A percentile compares a stretch with the other conserved stretches of the same genome.
phyloP scores from a whole-genome alignment of 2,329 filamentous ascomycete species.

The Colletotrichum coccodes region DNA sequence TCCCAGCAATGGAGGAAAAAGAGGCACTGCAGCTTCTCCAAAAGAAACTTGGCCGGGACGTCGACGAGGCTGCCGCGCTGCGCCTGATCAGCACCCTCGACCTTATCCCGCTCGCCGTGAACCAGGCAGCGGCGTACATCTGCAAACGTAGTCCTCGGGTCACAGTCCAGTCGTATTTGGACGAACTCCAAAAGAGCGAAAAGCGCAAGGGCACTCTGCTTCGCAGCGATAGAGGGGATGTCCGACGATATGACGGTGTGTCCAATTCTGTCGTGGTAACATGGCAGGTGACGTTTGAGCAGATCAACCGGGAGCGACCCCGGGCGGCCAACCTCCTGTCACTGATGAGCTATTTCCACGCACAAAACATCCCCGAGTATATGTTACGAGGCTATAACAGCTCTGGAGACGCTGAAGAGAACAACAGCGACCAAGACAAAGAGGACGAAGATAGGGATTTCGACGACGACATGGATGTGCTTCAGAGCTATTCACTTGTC shows the following conservation, averaged over 20 bases:
- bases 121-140: not conserved
- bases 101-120: not conserved
- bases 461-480: not conserved
- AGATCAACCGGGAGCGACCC: not conserved
- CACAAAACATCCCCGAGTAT: not conserved
- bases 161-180: not conserved
- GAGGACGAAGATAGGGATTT: not conserved
- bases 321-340: not conserved
- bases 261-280: not conserved
- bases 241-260: too few relatives aligned
- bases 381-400: not conserved
- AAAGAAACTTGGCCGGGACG: not conserved
- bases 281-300: not conserved
- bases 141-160: not conserved
- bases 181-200: not conserved
- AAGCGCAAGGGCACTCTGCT: not conserved
- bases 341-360: not conserved
- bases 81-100: not conserved
- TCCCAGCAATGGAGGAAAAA: not conserved
- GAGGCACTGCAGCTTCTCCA: not conserved
- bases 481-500: not conserved
- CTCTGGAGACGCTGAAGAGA: not conserved
- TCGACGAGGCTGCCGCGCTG: not conserved
- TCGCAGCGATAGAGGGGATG: not conserved
- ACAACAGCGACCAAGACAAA: not conserved